Conservation (phyloP, 176 grass and related monocot species). For the Panicum miliaceum region DNA sequence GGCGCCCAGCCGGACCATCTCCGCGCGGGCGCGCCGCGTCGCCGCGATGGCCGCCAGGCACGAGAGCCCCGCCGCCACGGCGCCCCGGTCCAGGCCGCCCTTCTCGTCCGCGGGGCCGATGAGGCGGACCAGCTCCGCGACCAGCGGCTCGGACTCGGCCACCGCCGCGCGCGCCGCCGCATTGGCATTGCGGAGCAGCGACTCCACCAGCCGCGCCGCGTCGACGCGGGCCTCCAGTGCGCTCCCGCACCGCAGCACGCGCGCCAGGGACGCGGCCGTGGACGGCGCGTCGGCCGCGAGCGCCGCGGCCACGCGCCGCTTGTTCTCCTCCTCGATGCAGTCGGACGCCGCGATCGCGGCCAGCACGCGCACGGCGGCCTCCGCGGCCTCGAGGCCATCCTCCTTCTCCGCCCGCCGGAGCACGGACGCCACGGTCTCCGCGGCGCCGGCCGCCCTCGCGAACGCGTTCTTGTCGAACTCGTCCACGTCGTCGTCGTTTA, state of each 20-base stretch:
- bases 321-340: slow-evolving; percentile 62
- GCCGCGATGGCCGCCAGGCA: slow-evolving; percentile 49
- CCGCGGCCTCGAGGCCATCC: slow-evolving; percentile 33
- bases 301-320: slow-evolving; percentile 29
- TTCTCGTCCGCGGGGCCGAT: slow-evolving; percentile 51
- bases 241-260: slow-evolving; percentile 45
- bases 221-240: slow-evolving; percentile 47
- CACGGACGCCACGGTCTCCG: slow-evolving; percentile 43
- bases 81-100: slow-evolving; percentile 33
- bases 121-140: slow-evolving; percentile 63
- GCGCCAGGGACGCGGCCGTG: slow-evolving; percentile 41
- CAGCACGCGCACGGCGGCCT: slow-evolving; percentile 58
- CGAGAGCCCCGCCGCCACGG: slow-evolving; percentile 50
- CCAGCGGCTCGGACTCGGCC: slow-evolving; percentile 35
- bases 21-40: slow-evolving; percentile 38
- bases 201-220: slow-evolving; percentile 61
- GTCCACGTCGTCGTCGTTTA: slow-evolving; percentile 65
- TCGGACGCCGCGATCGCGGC: slow-evolving; percentile 55
- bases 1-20: slow-evolving; percentile 54
- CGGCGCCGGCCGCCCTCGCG: slow-evolving; percentile 41
- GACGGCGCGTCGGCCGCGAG: slow-evolving; percentile 42
- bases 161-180: not conserved
- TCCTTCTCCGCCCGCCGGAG: slow-evolving; percentile 26
- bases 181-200: slow-evolving; percentile 45
- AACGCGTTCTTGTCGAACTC: slow-evolving; percentile 80